Conservation (phyloP, 345 rosid genomes). For the Eucalyptus marginata region DNA sequence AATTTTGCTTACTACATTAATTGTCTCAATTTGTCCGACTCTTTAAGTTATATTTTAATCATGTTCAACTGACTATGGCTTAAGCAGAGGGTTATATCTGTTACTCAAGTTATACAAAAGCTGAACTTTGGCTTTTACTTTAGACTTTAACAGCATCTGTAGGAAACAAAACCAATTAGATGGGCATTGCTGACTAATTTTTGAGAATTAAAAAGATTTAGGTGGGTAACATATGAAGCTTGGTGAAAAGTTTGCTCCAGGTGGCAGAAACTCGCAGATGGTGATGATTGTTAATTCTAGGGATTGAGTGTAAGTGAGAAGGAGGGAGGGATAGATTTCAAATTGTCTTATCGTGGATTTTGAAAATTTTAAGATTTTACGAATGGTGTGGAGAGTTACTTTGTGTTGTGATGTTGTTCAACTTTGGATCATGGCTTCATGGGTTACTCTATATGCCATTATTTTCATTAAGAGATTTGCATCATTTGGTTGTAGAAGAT, state of each 20-base stretch:
- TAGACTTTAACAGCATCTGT: not conserved
- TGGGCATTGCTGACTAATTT: not conserved
- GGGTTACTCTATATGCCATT: not conserved
- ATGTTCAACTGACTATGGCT: not conserved
- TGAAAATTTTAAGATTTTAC: not conserved
- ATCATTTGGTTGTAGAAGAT: not conserved
- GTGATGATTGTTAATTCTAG: not conserved
- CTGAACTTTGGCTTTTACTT: not conserved
- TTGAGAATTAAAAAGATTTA: not conserved
- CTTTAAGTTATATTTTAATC: not conserved
- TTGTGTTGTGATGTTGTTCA: not conserved
- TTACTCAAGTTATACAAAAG: not conserved
- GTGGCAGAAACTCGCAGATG: not conserved
- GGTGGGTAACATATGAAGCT: not conserved
- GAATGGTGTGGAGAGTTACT: not conserved
- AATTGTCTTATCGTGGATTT: not conserved
- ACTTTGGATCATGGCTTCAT: not conserved
- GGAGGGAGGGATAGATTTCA: not conserved
- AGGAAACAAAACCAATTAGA: not conserved
- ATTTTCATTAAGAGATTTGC: not conserved
- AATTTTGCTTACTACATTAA: not conserved
- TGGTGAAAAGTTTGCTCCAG: not conserved
- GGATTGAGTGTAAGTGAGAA: not conserved
- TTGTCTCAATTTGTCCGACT: not conserved
- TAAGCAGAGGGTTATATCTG: not conserved